These are phyloP conservation scores for Rhodofomes roseus DNA, from an alignment of 1,284 basidiomycete genomes.

Conservation along the genomic window DNA sequence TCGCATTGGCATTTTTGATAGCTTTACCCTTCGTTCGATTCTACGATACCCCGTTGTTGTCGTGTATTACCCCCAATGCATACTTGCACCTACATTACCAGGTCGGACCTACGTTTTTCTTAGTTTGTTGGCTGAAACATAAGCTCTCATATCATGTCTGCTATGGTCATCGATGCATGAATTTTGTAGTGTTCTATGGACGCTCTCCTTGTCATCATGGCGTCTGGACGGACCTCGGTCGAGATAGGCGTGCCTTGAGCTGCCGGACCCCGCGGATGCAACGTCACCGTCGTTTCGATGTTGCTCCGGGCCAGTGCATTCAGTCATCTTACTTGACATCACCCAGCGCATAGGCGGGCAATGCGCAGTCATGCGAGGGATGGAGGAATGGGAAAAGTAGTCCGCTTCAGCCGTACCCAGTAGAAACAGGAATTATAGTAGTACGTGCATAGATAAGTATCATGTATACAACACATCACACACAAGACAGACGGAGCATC, in stretches of 20 bases:
- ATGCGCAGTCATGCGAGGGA: neutral
- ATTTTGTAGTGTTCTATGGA: too few relatives aligned
- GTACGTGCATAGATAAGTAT: constrained; percentile 8
- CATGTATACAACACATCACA: constrained; percentile 5
- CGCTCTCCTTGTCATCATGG: neutral
- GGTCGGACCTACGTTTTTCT: neutral
- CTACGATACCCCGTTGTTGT: neutral
- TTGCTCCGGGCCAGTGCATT: neutral
- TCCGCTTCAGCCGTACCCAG: constrained; percentile 2
- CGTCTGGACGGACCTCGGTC: neutral
- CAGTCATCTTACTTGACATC: neutral
- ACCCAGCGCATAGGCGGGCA: too few relatives aligned
- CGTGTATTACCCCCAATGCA: neutral
- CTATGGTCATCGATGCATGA: neutral
- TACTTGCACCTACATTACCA: neutral
- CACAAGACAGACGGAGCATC: neutral
- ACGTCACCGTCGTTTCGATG: neutral
- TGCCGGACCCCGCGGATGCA: neutral
- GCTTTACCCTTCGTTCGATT: neutral
- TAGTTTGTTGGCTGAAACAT: neutral
- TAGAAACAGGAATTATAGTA: constrained; percentile 5
- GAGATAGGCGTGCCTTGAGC: neutral
- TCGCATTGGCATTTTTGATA: neutral
- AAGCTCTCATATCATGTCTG: neutral
- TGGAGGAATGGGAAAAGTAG: neutral